Evolutionary conservation across 108 stramenopile genomes (phyloP), one percentile per base, ranked within the genome.

Genomic region (Cylindrotheca fusiformis): DNA sequence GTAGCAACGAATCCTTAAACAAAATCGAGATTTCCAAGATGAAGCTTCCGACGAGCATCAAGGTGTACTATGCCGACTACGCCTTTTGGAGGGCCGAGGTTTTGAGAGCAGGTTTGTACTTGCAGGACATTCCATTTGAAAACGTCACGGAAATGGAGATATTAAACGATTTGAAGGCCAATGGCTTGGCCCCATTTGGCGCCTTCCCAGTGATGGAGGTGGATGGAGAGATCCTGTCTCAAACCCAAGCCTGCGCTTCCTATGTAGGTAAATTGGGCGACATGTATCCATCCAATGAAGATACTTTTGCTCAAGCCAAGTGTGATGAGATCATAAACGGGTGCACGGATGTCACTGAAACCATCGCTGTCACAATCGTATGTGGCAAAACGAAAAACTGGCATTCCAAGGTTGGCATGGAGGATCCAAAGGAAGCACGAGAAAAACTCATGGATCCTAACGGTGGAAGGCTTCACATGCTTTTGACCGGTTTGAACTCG

Each of bases 241-340:
- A 58, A 36, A 58, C 57, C 22, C 57, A 32, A 22, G 57, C 57
- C n/a, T 22, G 32, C 2, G 57, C 57, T 25, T 12, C 57, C 33
- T 58, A 36, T 36, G 57, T 58, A 4, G 57, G 57, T 0, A 58
- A 58, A 36, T 36, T 58, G 1, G 57, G 57, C n/a, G 23, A 22
- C 21, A 21, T 22, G 21, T 58, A 58, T n/a, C 57, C 57, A 10
- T 0, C 1, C 33, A 32, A 58, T 21, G 4, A 6, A 2, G 57
- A 58, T 36, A 2, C 18, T 23, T 32, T 58, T 8, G 31, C 21
- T 18, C 57, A 58, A 36, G 57, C 57, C n/a, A 25, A 32, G 6
- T 58, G 57, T 21, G 57, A 36, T 32, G 57, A 58, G 31, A 58
- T 58, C 32, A 58, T 58, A 19, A 32, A 58, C 22, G 57, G 32